A percentile compares a stretch with the other conserved stretches of the same genome.
These are phyloP conservation scores for Tolypocladium ovalisporum DNA, from an alignment of 2,329 filamentous ascomycete genomes.

Conservation along the genomic window DNA sequence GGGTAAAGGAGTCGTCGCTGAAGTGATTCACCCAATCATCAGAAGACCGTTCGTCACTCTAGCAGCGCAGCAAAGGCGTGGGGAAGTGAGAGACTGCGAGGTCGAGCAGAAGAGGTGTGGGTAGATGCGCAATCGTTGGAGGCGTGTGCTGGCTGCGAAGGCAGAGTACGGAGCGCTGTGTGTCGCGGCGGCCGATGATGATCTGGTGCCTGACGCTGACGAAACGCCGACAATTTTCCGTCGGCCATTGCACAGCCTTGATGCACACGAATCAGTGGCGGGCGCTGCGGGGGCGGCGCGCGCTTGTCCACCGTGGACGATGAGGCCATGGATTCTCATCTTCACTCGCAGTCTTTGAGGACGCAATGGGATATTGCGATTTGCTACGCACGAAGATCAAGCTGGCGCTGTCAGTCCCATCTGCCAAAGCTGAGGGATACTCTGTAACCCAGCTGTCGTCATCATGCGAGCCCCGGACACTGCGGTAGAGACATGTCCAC, in stretches of 20 bases:
- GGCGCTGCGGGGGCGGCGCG: constrained; percentile 10
- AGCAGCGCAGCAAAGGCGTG: background rate
- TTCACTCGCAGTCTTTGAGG: background rate
- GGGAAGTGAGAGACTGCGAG: background rate
- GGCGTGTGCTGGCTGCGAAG: background rate
- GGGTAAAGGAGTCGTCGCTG: constrained; percentile 3
- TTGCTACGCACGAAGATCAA: background rate
- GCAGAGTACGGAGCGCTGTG: constrained; percentile 4
- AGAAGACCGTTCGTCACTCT: constrained; percentile 6
- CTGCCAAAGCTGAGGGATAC: background rate
- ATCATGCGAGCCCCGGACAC: background rate
- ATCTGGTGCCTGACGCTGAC: constrained; percentile 21
- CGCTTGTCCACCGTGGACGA: background rate
- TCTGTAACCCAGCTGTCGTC: background rate
- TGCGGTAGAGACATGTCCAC: background rate
- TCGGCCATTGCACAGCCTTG: constrained; percentile 16
- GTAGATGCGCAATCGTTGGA: background rate
- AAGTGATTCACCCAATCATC: constrained; percentile 14
- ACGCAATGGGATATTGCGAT: background rate
- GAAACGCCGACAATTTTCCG: constrained; percentile 25
- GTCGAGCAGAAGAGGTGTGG: background rate
- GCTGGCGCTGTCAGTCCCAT: background rate
- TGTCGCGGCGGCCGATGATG: background rate
- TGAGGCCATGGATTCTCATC: background rate
- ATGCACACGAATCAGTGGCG: constrained; percentile 12